These are phyloP conservation scores for Starmerella vaccinii DNA, from an alignment of 805 yeast genomes.

Conservation along the genomic window DNA sequence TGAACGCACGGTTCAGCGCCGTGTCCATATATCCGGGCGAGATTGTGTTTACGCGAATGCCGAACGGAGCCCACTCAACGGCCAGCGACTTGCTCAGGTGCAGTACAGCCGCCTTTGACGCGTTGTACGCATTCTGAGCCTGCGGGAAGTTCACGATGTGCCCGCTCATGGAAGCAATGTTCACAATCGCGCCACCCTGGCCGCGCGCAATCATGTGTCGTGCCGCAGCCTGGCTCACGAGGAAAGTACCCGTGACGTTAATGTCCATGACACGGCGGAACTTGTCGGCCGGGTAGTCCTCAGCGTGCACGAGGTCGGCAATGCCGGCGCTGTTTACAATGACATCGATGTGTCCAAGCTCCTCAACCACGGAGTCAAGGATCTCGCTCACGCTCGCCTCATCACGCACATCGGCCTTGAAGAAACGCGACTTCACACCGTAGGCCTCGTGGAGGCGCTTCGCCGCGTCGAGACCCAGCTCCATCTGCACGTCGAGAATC, in stretches of 20 bases:
- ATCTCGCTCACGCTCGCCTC: constrained; percentile 40
- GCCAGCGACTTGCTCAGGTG: constrained; percentile 60
- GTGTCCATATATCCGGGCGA: constrained; percentile 65
- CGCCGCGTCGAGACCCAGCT: constrained; percentile 54
- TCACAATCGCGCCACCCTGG: constrained; percentile 47
- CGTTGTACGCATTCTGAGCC: constrained; percentile 61
- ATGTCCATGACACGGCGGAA: constrained; percentile 56
- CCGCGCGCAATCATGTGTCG: constrained; percentile 52
- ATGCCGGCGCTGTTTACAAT: constrained; percentile 59
- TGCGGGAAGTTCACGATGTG: constrained; percentile 64
- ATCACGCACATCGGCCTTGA: constrained; percentile 55
- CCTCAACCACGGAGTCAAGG: constrained; percentile 43
- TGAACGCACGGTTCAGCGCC: constrained; percentile 52
- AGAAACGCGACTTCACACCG: constrained; percentile 52
- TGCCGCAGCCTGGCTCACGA: constrained; percentile 57
- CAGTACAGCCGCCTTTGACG: constrained; percentile 62
- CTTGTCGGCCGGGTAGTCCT: constrained; percentile 53
- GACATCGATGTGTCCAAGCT: constrained; percentile 46
- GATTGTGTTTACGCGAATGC: constrained; percentile 56
- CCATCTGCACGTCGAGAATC: constrained; percentile 47
- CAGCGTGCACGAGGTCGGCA: constrained; percentile 59
- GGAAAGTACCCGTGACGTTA: constrained; percentile 56
- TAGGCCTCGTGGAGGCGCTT: constrained; percentile 40
- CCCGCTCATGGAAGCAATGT: constrained; percentile 64
- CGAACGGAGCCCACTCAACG: constrained; percentile 62